A percentile compares a stretch with the other conserved stretches of the same genome.
phyloP scores from a whole-genome alignment of 345 rosid species.

The Clausena lansium region DNA sequence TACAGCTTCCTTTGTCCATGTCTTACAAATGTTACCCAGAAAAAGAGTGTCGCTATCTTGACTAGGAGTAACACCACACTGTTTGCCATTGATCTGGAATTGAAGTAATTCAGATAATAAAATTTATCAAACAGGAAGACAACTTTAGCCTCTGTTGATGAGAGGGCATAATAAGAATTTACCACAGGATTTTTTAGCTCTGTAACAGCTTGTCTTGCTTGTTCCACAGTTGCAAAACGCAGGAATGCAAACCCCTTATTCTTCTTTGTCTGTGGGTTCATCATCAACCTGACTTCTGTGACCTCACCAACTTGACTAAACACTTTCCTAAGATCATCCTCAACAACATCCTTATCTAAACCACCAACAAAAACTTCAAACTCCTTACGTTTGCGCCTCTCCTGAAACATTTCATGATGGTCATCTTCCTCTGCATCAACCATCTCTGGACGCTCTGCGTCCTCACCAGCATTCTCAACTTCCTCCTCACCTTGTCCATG shows the following conservation, averaged over 20 bases:
- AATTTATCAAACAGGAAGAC: constrained; percentile 25
- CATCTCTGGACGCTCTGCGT: constrained; percentile 44
- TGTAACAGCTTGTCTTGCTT: constrained; percentile 82
- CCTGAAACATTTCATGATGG: constrained; percentile 68
- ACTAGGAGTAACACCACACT: constrained; percentile 94
- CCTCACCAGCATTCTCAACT: constrained; percentile 51
- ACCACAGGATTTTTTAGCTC: constrained; percentile 90
- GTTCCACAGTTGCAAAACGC: constrained; percentile 88
- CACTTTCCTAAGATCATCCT: constrained; percentile 76
- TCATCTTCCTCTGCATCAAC: constrained; percentile 62
- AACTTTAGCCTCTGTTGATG: constrained; percentile 32
- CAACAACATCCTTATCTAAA: constrained; percentile 81
- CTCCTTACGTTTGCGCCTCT: constrained; percentile 95
- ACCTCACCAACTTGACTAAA: constrained; percentile 82
- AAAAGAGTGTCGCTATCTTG: constrained; percentile 96
- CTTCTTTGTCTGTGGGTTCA: constrained; percentile 88
- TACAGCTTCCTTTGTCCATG: constrained; percentile 95
- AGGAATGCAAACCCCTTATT: constrained; percentile 97
- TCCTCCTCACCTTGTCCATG: constrained; percentile 55
- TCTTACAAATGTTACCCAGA: constrained; percentile 93
- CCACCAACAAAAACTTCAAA: constrained; percentile 96
- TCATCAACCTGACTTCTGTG: constrained; percentile 81
- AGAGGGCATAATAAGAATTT: constrained; percentile 37
- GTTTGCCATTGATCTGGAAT: constrained; percentile 94
- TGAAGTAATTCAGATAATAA: constrained; percentile 35